phyloP scores from a whole-genome alignment of 2,329 filamentous ascomycete species.

The Colletotrichum tamarilloi region DNA sequence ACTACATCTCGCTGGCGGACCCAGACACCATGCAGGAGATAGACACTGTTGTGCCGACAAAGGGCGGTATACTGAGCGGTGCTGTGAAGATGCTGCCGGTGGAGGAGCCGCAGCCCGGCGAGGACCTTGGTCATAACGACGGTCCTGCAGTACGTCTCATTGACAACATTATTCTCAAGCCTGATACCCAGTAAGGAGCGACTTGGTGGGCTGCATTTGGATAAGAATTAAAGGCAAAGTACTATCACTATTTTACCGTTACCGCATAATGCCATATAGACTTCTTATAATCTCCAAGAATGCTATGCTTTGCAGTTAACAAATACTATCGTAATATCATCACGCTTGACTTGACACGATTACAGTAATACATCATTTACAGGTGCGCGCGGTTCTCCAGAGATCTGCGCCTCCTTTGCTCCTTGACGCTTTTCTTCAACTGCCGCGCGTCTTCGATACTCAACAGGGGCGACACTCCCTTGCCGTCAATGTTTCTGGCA shows the following conservation, averaged over 20 bases:
- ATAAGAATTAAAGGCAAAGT: neutral
- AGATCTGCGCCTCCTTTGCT: conserved; percentile 59
- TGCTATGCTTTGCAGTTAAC: neutral
- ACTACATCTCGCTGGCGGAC: conserved; percentile 93
- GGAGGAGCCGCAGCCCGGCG: conserved; percentile 74
- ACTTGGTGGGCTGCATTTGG: neutral
- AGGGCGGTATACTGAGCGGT: conserved; percentile 87
- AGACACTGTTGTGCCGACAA: conserved; percentile 72
- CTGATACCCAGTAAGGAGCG: conserved; percentile 39
- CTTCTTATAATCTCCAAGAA: neutral
- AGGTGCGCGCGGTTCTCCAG: conserved; percentile 64
- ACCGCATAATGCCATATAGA: neutral
- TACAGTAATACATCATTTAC: conserved; percentile 43
- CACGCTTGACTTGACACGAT: conserved; percentile 26
- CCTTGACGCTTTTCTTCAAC: conserved; percentile 56
- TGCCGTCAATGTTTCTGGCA: conserved; percentile 54
- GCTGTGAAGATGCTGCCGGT: conserved; percentile 91
- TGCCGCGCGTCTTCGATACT: conserved; percentile 62
- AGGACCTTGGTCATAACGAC: conserved; percentile 79
- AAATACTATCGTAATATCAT: conserved; percentile 25
- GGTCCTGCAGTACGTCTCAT: conserved; percentile 87
- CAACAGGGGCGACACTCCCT: conserved; percentile 54
- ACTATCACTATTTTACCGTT: neutral
- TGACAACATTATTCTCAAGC: conserved; percentile 85
- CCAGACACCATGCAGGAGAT: conserved; percentile 86